Conservation (phyloP, 2,329 filamentous ascomycete species). For the Fusarium continuum region DNA sequence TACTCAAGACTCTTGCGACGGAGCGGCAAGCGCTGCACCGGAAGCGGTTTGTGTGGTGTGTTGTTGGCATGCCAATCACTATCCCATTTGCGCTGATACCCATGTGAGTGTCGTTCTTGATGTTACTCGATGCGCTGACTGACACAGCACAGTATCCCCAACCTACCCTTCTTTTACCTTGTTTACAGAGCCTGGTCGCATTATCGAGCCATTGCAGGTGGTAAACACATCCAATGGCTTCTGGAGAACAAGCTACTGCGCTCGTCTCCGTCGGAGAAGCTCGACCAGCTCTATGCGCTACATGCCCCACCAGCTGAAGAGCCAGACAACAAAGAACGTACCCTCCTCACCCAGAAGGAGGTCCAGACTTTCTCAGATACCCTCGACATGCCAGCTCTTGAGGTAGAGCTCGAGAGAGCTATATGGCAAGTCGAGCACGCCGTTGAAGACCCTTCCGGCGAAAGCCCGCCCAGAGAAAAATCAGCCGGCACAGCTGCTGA, state of each 20-base stretch:
- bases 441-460: constrained; percentile 51
- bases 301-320: constrained; percentile 42
- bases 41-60: constrained; percentile 80
- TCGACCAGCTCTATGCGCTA: constrained; percentile 79
- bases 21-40: constrained; percentile 84
- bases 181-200: constrained; percentile 92
- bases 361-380: constrained; percentile 67
- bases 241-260: constrained; percentile 76
- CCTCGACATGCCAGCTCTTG: constrained; percentile 74
- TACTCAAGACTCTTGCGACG: constrained; percentile 77
- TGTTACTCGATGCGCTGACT: not conserved
- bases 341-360: constrained; percentile 61
- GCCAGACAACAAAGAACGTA: constrained; percentile 45
- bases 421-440: constrained; percentile 75
- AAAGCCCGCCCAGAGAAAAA: constrained; percentile 16
- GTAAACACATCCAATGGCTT: constrained; percentile 85
- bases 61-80: constrained; percentile 83
- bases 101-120: constrained; percentile 67
- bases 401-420: constrained; percentile 77
- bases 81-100: constrained; percentile 85
- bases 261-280: constrained; percentile 69
- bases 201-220: constrained; percentile 85
- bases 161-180: constrained; percentile 97
- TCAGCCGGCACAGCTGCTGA: constrained; percentile 25
- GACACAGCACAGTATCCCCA: constrained; percentile 72